Evolutionary conservation across 2,329 filamentous ascomycete genomes (phyloP).

Genomic region (Trichoderma endophyticum): DNA sequence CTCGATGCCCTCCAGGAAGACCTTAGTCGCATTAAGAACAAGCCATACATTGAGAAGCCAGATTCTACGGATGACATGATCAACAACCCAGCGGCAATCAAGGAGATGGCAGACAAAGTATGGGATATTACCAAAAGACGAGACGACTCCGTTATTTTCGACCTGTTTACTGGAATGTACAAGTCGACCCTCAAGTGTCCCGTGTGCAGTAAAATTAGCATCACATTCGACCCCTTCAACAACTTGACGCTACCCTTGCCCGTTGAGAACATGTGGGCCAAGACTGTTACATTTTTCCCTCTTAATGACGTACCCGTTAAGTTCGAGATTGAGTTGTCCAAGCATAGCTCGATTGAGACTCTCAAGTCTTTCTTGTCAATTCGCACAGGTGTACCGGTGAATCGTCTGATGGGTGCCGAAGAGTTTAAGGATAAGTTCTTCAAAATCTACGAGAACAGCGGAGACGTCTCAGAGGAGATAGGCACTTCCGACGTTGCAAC

Average conservation of each 20-base stretch:
- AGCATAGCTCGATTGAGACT: constrained; percentile 64
- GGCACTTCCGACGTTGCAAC: constrained; percentile 62
- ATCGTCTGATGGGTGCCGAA: constrained; percentile 74
- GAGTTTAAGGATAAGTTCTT: constrained; percentile 83
- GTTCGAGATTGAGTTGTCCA: constrained; percentile 76
- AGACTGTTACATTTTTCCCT: constrained; percentile 73
- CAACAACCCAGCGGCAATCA: constrained; percentile 73
- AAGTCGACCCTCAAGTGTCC: constrained; percentile 96
- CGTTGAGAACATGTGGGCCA: constrained; percentile 77
- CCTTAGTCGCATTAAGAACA: constrained; percentile 87
- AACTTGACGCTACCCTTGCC: constrained; percentile 89
- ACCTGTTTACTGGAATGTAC: constrained; percentile 96
- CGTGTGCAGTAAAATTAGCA: constrained; percentile 88
- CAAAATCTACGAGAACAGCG: constrained; percentile 72
- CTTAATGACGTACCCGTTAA: constrained; percentile 66
- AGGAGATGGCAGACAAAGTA: constrained; percentile 79
- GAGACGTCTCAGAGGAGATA: constrained; percentile 70
- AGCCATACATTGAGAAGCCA: constrained; percentile 95
- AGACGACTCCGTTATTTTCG: constrained; percentile 92
- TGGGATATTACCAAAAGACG: constrained; percentile 89
- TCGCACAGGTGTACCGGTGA: constrained; percentile 60
- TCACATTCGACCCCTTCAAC: constrained; percentile 97
- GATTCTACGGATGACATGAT: constrained; percentile 98
- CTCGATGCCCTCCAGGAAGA: constrained; percentile 95
- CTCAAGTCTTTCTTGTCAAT: constrained; percentile 70